These are phyloP conservation scores for Nitzschia sp. DNA, from an alignment of 108 stramenopile genomes.

Conservation along the genomic window DNA sequence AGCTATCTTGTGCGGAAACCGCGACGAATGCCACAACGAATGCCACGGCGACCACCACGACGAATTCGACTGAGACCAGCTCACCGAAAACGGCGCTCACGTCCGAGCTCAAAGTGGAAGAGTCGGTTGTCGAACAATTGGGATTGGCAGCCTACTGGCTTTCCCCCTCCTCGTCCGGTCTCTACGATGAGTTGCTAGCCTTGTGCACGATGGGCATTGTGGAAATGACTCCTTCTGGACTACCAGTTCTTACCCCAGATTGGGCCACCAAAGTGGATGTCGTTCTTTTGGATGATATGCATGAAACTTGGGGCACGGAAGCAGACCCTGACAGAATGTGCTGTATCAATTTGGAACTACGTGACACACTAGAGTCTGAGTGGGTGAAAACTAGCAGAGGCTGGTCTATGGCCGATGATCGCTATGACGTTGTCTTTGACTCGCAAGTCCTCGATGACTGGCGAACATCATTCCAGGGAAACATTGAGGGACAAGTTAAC, in stretches of 20 bases:
- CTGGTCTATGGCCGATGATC: conserved; percentile 38
- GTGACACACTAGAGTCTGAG: conserved; percentile 37
- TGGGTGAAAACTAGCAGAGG: conserved; percentile 38
- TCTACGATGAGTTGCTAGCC: conserved; percentile 66
- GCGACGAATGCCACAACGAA: conserved; percentile 1
- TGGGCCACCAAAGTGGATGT: conserved; percentile 66
- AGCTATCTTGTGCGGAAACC: neutral
- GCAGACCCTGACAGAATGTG: conserved; percentile 50
- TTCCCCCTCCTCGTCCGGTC: conserved; percentile 53
- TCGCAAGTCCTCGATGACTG: conserved; percentile 61
- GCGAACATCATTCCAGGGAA: conserved; percentile 60
- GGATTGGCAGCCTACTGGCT: conserved; percentile 46
- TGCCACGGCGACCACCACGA: neutral
- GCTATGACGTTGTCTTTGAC: conserved; percentile 55
- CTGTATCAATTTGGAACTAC: conserved; percentile 27
- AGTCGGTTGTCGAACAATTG: conserved; percentile 39
- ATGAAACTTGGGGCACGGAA: conserved; percentile 49
- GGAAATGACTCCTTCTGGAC: conserved; percentile 36
- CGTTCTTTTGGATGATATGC: conserved; percentile 66
- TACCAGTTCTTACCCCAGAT: conserved; percentile 42
- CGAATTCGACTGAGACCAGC: neutral
- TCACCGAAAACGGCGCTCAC: neutral
- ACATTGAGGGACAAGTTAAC: conserved; percentile 41
- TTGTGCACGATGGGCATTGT: conserved; percentile 48
- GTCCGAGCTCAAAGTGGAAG: neutral